Percentiles rank a stretch among this genome's conserved stretches.
phyloP scores from a whole-genome alignment of 139 green algal species.

The Picochlorum sp. region DNA sequence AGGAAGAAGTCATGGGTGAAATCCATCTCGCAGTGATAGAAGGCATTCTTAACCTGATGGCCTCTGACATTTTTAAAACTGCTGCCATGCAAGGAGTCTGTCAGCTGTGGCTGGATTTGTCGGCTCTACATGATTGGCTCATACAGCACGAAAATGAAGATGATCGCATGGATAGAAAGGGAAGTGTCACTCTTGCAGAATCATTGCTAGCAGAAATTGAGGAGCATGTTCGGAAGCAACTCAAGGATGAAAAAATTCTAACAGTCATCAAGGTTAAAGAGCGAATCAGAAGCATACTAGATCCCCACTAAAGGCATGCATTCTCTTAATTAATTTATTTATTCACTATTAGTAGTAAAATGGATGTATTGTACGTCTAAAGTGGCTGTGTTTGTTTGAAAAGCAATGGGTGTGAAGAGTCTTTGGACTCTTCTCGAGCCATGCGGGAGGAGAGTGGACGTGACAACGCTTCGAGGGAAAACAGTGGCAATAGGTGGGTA shows the following conservation, averaged over 20 bases:
- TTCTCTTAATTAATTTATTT: not conserved
- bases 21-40: conserved; percentile 1
- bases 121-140: not conserved
- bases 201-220: not conserved
- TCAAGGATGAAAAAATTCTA: not conserved
- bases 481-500: conserved; percentile 68
- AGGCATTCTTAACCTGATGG: conserved; percentile 2
- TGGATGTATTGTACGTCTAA: not conserved
- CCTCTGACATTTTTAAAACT: conserved; percentile 1
- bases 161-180: not conserved
- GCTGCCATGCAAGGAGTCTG: not conserved
- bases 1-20: conserved; percentile 6
- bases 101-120: conserved; percentile 12
- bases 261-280: too few relatives aligned
- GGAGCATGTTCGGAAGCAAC: too few relatives aligned
- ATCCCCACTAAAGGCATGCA: too few relatives aligned
- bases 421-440: conserved; percentile 86
- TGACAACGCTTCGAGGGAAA: conserved; percentile 77
- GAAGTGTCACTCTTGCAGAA: not conserved
- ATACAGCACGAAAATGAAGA: not conserved
- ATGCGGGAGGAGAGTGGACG: conserved; percentile 69
- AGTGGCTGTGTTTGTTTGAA: not conserved
- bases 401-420: conserved; percentile 63
- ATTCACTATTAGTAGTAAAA: not conserved
- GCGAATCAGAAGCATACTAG: too few relatives aligned